Conservation (phyloP, 495 filamentous ascomycete genomes). For the Massariosphaeria phaeospora region DNA sequence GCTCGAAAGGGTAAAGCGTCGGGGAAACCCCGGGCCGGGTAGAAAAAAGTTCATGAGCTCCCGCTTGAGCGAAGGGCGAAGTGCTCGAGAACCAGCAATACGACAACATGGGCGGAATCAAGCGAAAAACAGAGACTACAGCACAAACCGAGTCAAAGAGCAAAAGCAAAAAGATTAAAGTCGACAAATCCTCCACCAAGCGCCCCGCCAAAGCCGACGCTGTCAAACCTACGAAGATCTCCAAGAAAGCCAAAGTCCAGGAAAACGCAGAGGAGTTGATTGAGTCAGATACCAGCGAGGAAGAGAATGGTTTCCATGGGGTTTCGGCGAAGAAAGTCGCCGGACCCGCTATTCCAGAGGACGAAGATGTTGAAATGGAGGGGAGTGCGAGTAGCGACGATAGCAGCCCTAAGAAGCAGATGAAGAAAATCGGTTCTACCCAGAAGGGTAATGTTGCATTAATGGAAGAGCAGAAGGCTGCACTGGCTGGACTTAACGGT, state of each 20-base stretch:
- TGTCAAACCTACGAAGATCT: neutral
- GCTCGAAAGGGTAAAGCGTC: too few relatives aligned
- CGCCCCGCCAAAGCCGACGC: conserved; percentile 11
- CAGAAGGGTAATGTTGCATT: too few relatives aligned
- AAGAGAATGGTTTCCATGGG: conserved; percentile 33
- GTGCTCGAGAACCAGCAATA: too few relatives aligned
- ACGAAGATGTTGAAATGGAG: neutral
- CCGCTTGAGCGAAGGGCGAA: too few relatives aligned
- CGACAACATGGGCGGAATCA: conserved; percentile 32
- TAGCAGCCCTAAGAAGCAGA: neutral
- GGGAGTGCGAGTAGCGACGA: neutral
- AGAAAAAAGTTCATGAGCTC: too few relatives aligned
- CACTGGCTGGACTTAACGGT: conserved; percentile 15
- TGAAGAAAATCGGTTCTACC: neutral
- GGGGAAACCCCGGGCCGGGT: too few relatives aligned
- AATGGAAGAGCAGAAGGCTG: neutral
- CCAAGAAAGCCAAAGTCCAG: conserved; percentile 9
- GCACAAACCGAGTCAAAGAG: neutral
- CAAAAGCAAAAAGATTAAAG: conserved; percentile 28
- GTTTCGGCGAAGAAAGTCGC: conserved; percentile 28
- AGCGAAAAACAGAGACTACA: conserved; percentile 24
- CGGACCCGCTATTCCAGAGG: neutral
- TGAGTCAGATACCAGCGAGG: conserved; percentile 35
- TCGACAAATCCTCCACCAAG: conserved; percentile 14
- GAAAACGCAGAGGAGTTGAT: conserved; percentile 24